A percentile compares a stretch with the other conserved stretches of the same genome.
phyloP scores from a whole-genome alignment of 495 filamentous ascomycete species.

The Aspergillus asperescens region DNA sequence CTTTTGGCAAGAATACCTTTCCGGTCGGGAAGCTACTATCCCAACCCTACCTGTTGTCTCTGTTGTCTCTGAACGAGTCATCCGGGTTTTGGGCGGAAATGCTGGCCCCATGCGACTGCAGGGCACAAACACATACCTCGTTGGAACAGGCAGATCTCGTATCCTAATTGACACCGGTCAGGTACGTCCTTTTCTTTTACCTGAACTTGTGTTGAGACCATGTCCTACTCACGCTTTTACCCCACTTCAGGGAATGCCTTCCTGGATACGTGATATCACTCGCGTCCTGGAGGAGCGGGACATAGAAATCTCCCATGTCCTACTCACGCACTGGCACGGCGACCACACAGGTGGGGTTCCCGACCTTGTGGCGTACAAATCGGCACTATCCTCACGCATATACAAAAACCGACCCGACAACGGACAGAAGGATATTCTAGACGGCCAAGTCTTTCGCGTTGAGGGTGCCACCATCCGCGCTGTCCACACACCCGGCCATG shows the following conservation, averaged over 20 bases:
- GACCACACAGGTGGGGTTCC: slow-evolving; percentile 71
- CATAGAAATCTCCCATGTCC: slow-evolving; percentile 47
- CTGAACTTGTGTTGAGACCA: background rate
- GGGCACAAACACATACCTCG: slow-evolving; percentile 73
- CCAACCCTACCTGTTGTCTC: slow-evolving; percentile 35
- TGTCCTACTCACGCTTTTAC: background rate
- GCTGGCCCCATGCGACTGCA: slow-evolving; percentile 56
- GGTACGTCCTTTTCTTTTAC: background rate
- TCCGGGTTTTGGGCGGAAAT: slow-evolving; percentile 57
- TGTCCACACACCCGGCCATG: slow-evolving; percentile 39
- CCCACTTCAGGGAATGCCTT: slow-evolving; percentile 27
- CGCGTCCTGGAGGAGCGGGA: slow-evolving; percentile 24
- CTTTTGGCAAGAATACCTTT: slow-evolving; percentile 34
- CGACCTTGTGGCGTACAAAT: slow-evolving; percentile 52
- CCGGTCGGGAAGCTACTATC: slow-evolving; percentile 24
- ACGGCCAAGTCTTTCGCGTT: slow-evolving; percentile 36
- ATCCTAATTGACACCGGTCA: slow-evolving; percentile 65
- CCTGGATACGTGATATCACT: slow-evolving; percentile 26
- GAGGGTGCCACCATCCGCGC: slow-evolving; percentile 41
- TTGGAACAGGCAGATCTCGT: slow-evolving; percentile 59
- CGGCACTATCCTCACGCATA: slow-evolving; percentile 29
- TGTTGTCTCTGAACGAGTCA: slow-evolving; percentile 37
- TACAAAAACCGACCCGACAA: slow-evolving; percentile 44
- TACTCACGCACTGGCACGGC: slow-evolving; percentile 82
- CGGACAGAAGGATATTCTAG: slow-evolving; percentile 39